Evolutionary conservation across 2,329 filamentous ascomycete species (phyloP), one percentile per base, ranked within the genome.

Genomic region (Aspergillus luchuensis): DNA sequence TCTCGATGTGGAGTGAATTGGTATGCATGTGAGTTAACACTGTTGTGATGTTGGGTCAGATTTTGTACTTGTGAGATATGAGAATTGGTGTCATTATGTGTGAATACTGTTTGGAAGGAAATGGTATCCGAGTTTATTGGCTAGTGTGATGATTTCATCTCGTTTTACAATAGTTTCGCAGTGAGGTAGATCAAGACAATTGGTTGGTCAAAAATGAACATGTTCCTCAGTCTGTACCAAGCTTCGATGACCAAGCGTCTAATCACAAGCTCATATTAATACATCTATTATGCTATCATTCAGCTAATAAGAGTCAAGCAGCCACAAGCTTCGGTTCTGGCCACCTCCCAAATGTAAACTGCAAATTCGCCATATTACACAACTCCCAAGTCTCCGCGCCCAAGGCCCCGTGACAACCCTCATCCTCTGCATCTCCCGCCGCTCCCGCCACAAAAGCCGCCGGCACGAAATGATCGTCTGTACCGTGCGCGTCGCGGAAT

Each of bases 301-400:
- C 5, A 43, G 10, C 39, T 19, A 10, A 19, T 19, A 10, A 19
- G 15, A 5, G 2, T 36, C 15, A 49, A 49, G 6, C 45, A 49
- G 23, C 13, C 39, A 23, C 43, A 11, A 30, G 36, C 13, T 33
- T 25, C 6, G 15, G 33, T 5, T 36, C 11, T 19, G 13, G 10
- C 45, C 45, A 49, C 45, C 8, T 15, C 45, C 45, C 45, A 15
- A 49, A 25, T 0, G 45, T 49, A 25, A 49, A 28, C 21, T 49
- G 45, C 45, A n/a, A 30, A 30, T 49, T 49, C 7, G 45, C 45
- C 45, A 49, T 49, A 49, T 49, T 49, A 15, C 11, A 5, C 45
- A 49, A 49, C 45, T 49, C 45, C 45, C 45, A 49, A 21, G 45
- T 49, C 45, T 49, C 45, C 5, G 45, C 45, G 21, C 45, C 45